These are phyloP conservation scores for Hericium coralloides DNA, from an alignment of 768 basidiomycete genomes.

Conservation along the genomic window DNA sequence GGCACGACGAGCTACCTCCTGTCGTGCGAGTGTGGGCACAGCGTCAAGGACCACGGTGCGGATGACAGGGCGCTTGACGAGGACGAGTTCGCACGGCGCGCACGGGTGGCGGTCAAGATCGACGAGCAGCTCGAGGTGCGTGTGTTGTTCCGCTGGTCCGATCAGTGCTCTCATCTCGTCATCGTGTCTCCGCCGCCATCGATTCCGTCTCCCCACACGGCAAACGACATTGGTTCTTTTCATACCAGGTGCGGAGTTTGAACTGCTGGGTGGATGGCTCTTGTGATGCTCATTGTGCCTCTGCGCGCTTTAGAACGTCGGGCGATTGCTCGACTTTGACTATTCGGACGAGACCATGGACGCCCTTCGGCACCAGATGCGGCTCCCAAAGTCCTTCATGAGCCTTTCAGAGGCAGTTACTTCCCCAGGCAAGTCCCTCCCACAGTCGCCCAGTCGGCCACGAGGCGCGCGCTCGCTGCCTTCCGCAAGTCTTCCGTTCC, in stretches of 20 bases:
- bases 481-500: too few species aligned
- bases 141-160: conserved; percentile 5
- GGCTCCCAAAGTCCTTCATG: conserved; percentile 38
- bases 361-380: conserved; percentile 66
- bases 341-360: conserved; percentile 64
- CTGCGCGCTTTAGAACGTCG: conserved; percentile 46
- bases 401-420: conserved; percentile 36
- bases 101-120: conserved; percentile 65
- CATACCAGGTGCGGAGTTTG: conserved; percentile 14
- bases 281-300: not conserved
- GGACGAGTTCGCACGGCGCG: conserved; percentile 63
- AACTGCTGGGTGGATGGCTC: not conserved
- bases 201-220: not conserved
- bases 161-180: not conserved
- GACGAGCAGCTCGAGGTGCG: conserved; percentile 78
- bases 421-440: conserved; percentile 40
- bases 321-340: conserved; percentile 70
- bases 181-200: conserved; percentile 2
- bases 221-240: not conserved
- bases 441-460: conserved; percentile 5
- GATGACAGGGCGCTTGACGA: conserved; percentile 44
- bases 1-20: conserved; percentile 42
- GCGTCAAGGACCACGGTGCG: conserved; percentile 56
- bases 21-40: conserved; percentile 64
- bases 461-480: conserved; percentile 5